Evolutionary conservation across 2,329 filamentous ascomycete genomes (phyloP).

Genomic region (Calcarisporium arbuscula): DNA sequence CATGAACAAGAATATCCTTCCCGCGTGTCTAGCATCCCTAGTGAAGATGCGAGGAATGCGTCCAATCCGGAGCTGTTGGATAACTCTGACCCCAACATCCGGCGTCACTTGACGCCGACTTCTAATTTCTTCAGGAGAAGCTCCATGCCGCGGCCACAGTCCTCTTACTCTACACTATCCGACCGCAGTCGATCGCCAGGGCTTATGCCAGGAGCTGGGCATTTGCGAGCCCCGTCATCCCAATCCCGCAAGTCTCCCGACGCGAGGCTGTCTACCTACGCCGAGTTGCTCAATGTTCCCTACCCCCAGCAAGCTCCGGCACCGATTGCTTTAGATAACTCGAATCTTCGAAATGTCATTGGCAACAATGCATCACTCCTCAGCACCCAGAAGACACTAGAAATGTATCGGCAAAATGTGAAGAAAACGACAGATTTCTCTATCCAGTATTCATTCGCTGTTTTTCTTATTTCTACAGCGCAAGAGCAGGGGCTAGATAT

Average conservation of each 20-base stretch:
- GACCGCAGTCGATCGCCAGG: conserved; percentile 63
- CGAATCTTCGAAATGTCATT: conserved; percentile 68
- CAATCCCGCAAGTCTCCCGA: conserved; percentile 52
- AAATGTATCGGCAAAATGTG: conserved; percentile 95
- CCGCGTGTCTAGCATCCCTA: conserved; percentile 35
- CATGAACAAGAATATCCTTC: conserved; percentile 45
- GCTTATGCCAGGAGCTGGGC: conserved; percentile 33
- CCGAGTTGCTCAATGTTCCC: conserved; percentile 58
- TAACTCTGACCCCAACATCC: conserved; percentile 41
- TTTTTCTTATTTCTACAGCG: conserved; percentile 87
- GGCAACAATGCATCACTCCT: conserved; percentile 88
- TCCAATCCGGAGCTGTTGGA: conserved; percentile 50
- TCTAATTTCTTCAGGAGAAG: conserved; percentile 48
- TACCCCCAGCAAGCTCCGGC: conserved; percentile 72
- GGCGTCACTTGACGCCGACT: conserved; percentile 57
- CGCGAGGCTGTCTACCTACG: conserved; percentile 45
- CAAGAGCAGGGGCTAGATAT: conserved; percentile 63
- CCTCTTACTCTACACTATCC: conserved; percentile 68
- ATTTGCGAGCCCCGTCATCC: conserved; percentile 41
- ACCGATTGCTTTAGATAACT: conserved; percentile 71
- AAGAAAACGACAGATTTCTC: conserved; percentile 92
- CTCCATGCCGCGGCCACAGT: conserved; percentile 63
- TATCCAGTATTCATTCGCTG: conserved; percentile 92
- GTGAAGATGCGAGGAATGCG: conserved; percentile 35
- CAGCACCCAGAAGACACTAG: conserved; percentile 85